These are phyloP conservation scores for Thalassia testudinum DNA, from an alignment of 116 monocot genomes.

Conservation along the genomic window DNA sequence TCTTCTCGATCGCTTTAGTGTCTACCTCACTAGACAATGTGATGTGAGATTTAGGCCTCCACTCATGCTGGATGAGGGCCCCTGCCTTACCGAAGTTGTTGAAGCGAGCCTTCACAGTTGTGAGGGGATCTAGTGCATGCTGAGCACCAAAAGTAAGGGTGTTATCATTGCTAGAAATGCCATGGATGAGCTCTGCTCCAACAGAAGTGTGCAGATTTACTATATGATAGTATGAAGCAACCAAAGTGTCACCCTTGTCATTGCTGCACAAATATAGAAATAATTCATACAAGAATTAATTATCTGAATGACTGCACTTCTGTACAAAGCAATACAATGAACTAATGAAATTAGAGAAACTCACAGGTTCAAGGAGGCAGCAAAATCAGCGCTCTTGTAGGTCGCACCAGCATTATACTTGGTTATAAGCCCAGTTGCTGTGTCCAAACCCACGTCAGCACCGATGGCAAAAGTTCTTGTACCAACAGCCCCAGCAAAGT, in stretches of 20 bases:
- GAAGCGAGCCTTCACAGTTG: constrained; percentile 62
- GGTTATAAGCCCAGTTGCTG: constrained; percentile 50
- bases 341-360: constrained; percentile 7
- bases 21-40: constrained; percentile 83
- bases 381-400: constrained; percentile 43
- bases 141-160: constrained; percentile 79
- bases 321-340: background rate
- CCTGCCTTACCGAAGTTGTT: constrained; percentile 74
- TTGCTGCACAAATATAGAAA: constrained; percentile 24
- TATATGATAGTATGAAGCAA: constrained; percentile 50
- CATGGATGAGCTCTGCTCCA: constrained; percentile 70
- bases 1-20: constrained; percentile 91
- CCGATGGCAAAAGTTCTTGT: constrained; percentile 35
- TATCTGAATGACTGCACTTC: background rate
- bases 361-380: constrained; percentile 47
- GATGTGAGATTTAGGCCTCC: constrained; percentile 71
- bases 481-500: constrained; percentile 59
- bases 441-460: constrained; percentile 56
- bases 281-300: background rate
- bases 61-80: constrained; percentile 83
- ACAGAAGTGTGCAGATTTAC: constrained; percentile 61
- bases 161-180: constrained; percentile 75
- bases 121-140: constrained; percentile 71
- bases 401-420: constrained; percentile 69
- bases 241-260: constrained; percentile 30